Evolutionary conservation across 345 rosid genomes (phyloP).

Genomic region (Brassica rapa): DNA sequence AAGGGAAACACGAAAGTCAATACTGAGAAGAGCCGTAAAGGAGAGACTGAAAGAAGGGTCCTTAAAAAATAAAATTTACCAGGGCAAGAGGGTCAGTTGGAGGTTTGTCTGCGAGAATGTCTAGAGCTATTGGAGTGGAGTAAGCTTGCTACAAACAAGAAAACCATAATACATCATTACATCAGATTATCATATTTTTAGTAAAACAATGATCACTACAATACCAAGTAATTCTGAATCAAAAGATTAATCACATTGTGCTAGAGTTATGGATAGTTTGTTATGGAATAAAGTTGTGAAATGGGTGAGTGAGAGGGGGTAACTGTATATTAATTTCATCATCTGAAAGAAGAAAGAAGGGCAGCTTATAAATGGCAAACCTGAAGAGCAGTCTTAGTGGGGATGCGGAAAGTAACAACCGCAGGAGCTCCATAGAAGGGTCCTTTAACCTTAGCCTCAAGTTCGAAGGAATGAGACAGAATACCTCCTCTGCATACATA

Average conservation of each 20-base stretch:
- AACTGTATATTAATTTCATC: too few species aligned
- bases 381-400: constrained; percentile 82
- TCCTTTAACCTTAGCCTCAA: constrained; percentile 83
- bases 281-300: not conserved
- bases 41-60: not conserved
- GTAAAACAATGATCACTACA: constrained; percentile 11
- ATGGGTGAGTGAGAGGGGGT: too few species aligned
- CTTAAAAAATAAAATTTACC: constrained; percentile 46
- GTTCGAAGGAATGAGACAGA: constrained; percentile 78
- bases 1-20: constrained; percentile 27
- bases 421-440: constrained; percentile 86
- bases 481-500: constrained; percentile 64
- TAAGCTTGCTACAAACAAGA: constrained; percentile 64
- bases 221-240: not conserved
- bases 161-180: constrained; percentile 4
- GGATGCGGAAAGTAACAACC: constrained; percentile 83
- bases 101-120: constrained; percentile 80
- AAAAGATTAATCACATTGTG: not conserved
- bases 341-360: not conserved
- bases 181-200: not conserved
- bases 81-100: constrained; percentile 64
- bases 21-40: not conserved
- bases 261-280: not conserved
- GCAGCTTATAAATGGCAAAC: constrained; percentile 38
- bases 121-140: constrained; percentile 85